Conservation (phyloP, 2,329 filamentous ascomycete species). For the Colletotrichum cereale region DNA sequence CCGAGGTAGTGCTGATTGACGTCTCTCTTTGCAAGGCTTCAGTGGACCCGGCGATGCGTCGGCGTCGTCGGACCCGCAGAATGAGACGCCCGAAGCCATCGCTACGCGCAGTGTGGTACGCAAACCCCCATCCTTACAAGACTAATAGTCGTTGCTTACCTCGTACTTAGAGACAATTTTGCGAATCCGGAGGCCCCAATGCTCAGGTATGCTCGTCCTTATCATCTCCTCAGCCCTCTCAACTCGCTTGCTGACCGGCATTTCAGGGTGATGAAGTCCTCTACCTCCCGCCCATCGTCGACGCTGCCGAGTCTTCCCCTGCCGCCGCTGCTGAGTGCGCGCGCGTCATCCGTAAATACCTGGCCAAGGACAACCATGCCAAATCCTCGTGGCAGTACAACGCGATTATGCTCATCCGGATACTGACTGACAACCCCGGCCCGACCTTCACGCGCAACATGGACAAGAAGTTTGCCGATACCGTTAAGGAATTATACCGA, state of each 20-base stretch:
- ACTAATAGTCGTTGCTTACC: conserved; percentile 43
- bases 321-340: conserved; percentile 86
- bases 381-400: conserved; percentile 88
- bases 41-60: conserved; percentile 38
- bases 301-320: conserved; percentile 92
- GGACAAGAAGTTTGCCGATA: conserved; percentile 85
- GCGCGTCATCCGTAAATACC: conserved; percentile 82
- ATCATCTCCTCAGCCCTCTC: background rate
- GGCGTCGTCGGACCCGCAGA: conserved; percentile 47
- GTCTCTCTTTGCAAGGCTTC: conserved; percentile 34
- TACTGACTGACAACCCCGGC: conserved; percentile 92
- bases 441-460: conserved; percentile 91
- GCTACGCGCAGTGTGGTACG: conserved; percentile 76
- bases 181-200: conserved; percentile 75
- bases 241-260: conserved; percentile 10
- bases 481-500: conserved; percentile 80
- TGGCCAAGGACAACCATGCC: conserved; percentile 77
- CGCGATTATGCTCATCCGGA: conserved; percentile 93
- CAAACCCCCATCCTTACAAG: conserved; percentile 34
- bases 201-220: conserved; percentile 56
- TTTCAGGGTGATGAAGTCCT: conserved; percentile 87
- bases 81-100: conserved; percentile 75
- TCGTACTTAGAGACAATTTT: conserved; percentile 77
- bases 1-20: conserved; percentile 35
- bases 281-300: conserved; percentile 92